Evolutionary conservation across 179 eudicot species (phyloP).

Genomic region (Silene noctiflora): DNA sequence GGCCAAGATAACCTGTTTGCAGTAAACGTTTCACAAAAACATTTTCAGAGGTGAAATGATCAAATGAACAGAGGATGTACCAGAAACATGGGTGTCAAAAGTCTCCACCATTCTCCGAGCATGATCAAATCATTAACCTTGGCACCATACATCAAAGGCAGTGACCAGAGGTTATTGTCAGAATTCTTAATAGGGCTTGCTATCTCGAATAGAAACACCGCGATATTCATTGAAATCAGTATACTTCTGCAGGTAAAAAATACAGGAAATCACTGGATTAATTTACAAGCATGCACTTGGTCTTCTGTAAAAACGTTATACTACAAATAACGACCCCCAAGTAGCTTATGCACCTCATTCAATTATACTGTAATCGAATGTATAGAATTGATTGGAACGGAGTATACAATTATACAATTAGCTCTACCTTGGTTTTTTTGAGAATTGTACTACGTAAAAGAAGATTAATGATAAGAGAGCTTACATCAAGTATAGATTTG

Average conservation of each 20-base stretch:
- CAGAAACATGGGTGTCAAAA: constrained; percentile 94
- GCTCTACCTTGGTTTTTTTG: too few species aligned
- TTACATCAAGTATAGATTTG: constrained; percentile 65
- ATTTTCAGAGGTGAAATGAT: too few species aligned
- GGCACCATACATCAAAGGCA: constrained; percentile 75
- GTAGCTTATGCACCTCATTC: too few species aligned
- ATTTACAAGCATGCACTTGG: too few species aligned
- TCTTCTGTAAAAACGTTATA: too few species aligned
- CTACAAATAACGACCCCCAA: too few species aligned
- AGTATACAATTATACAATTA: too few species aligned
- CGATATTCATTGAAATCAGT: constrained; percentile 61
- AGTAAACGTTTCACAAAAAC: too few species aligned
- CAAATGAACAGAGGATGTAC: constrained; percentile 39
- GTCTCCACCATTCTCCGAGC: constrained; percentile 93
- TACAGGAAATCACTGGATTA: not conserved
- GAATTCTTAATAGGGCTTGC: constrained; percentile 72
- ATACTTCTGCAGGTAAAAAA: constrained; percentile 50
- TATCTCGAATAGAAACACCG: constrained; percentile 70
- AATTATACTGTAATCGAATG: too few species aligned
- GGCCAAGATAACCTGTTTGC: too few species aligned
- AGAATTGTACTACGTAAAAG: too few species aligned
- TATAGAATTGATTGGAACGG: too few species aligned
- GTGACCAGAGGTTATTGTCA: constrained; percentile 52
- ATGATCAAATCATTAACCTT: constrained; percentile 75
- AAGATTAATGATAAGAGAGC: not conserved